Base-by-base conservation (phyloP, 75 land plant genomes). In the Cupressus sempervirens region DNA sequence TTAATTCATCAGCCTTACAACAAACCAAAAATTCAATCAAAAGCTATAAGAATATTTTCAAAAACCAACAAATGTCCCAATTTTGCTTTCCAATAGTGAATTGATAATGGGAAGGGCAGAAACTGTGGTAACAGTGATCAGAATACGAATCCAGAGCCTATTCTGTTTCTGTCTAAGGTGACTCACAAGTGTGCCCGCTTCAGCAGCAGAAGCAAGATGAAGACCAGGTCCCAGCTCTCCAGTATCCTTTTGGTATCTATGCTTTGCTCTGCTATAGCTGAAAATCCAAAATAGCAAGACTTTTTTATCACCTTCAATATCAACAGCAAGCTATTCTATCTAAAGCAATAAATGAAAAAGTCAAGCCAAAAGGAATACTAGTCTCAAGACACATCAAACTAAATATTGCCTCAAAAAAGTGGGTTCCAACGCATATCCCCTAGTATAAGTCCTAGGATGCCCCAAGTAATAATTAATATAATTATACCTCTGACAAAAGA, bases 111-210 rank as follows among this genome's bases (percentile, higher is more conserved):
- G 74, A 72, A 32, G 2, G 35, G 35, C 32, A 32, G 32, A 72
- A 30, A 81, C 82, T 26, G 0, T 26, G 38, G 82, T 38, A 32
- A 38, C 29, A 29, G 14, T 10, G 30, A 83, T 50, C 43, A 45
- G 13, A 68, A 34, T 65, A 79, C 30, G 45, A 79, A 79, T 79
- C 14, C 50, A 79, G 81, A 26, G 32, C 10, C 4, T 26, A 45
- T 45, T 79, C 36, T 72, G 74, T 30, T 72, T 72, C 35, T 30
- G 35, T 72, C 32, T 72, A 80, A 35, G 35, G 76, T 52, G 4
- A 88, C 95, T 89, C 54, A 98, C 99, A 91, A 98, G 80, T 81
- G 93, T 90, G 81, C 99, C 99, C 20, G 98, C 98, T 88, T 98
- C 97, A 15, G 98, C 97, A 86, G 99, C 95, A 65, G 99, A 92